Evolutionary conservation across 169 alveolate genomes (phyloP).

Genomic region (Amoebophrya sp.): DNA sequence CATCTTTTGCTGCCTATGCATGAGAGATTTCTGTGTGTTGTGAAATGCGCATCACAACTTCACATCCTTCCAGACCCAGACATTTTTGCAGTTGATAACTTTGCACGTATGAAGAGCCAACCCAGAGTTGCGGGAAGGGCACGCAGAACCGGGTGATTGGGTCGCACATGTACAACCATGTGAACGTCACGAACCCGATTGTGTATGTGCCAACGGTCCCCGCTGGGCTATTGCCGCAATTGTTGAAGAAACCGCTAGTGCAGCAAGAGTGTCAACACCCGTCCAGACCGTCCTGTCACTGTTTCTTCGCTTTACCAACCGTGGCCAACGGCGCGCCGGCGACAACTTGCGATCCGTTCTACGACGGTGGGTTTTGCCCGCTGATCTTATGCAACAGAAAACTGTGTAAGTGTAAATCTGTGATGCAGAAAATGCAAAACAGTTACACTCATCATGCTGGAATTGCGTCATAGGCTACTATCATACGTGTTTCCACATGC

Average conservation of each 20-base stretch:
- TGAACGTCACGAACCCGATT: neutral
- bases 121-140: neutral
- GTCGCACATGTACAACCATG: neutral
- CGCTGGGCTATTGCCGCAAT: neutral
- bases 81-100: too few species aligned
- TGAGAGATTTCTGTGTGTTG: too few species aligned
- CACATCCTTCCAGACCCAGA: too few species aligned
- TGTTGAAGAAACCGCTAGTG: neutral
- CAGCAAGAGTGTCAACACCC: neutral
- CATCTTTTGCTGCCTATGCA: too few species aligned
- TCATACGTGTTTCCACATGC: too few species aligned
- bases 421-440: too few species aligned
- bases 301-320: neutral
- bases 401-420: too few species aligned
- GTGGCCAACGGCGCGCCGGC: neutral
- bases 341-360: neutral
- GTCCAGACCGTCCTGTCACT: neutral
- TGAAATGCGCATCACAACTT: too few species aligned
- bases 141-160: neutral
- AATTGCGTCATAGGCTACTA: too few species aligned
- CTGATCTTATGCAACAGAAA: too few species aligned
- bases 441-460: too few species aligned
- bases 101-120: neutral
- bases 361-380: neutral
- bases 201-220: neutral